Percentiles rank a stretch among this genome's conserved stretches.
These are phyloP conservation scores for Calophaca sinica DNA, from an alignment of 306 rosid genomes.

Conservation along the genomic window DNA sequence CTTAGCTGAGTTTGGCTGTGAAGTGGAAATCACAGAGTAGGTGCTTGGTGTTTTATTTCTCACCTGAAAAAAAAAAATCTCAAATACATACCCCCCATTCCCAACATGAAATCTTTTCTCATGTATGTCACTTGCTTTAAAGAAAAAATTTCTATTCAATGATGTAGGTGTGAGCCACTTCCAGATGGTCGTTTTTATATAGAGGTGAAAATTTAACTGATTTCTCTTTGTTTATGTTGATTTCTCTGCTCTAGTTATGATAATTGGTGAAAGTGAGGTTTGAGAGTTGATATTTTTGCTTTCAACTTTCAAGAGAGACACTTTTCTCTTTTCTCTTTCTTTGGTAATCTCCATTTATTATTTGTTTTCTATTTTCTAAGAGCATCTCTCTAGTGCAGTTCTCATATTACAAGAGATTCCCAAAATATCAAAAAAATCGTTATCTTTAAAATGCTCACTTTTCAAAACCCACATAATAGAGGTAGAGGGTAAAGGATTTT, in stretches of 20 bases:
- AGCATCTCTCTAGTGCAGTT: slow-evolving; percentile 15
- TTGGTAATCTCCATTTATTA: not conserved
- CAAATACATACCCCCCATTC: slow-evolving; percentile 3
- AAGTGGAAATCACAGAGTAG: slow-evolving; percentile 98
- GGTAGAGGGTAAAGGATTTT: slow-evolving; percentile 16
- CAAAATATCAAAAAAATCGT: not conserved
- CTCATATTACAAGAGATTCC: not conserved
- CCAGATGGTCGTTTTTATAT: slow-evolving; percentile 98
- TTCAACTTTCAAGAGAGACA: slow-evolving; percentile 29
- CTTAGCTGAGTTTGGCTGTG: slow-evolving; percentile 92
- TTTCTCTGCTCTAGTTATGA: slow-evolving; percentile 37
- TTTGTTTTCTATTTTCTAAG: slow-evolving; percentile 24
- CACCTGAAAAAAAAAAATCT: slow-evolving; percentile 22
- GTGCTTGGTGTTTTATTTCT: slow-evolving; percentile 53
- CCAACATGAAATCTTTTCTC: slow-evolving; percentile 32
- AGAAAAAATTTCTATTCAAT: slow-evolving; percentile 23
- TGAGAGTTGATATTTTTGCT: slow-evolving; percentile 14
- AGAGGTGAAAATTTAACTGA: slow-evolving; percentile 66
- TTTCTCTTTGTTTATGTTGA: slow-evolving; percentile 21
- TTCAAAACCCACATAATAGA: slow-evolving; percentile 15
- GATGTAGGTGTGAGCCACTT: slow-evolving; percentile 93
- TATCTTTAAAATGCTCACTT: slow-evolving; percentile 1
- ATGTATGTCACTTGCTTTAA: slow-evolving; percentile 4
- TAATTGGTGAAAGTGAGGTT: slow-evolving; percentile 37
- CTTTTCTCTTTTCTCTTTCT: slow-evolving; percentile 12